Conservation (phyloP, 2,329 filamentous ascomycete species). For the Claviceps capensis region DNA sequence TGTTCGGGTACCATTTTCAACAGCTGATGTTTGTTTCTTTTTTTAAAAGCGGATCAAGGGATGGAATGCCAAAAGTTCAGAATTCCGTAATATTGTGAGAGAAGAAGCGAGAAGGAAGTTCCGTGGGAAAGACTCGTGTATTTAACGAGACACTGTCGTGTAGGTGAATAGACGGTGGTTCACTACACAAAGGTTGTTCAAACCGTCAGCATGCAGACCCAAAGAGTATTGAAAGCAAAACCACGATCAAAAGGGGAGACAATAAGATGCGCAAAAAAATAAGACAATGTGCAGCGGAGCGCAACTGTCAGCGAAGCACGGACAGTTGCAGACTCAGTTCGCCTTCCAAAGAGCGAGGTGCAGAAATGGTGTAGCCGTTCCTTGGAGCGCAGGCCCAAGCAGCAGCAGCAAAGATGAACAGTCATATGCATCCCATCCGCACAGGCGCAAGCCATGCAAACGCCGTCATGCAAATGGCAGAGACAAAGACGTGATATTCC, state of each 20-base stretch:
- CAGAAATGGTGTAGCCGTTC: constrained; percentile 4
- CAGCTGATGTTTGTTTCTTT: background rate
- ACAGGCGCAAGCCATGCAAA: background rate
- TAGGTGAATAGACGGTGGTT: background rate
- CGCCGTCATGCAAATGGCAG: background rate
- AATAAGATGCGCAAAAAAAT: background rate
- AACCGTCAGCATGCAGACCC: background rate
- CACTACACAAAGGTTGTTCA: background rate
- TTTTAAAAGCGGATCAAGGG: background rate
- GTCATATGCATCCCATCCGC: background rate
- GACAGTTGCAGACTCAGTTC: constrained; percentile 14
- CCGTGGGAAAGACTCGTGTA: background rate
- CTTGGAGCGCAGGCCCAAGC: background rate
- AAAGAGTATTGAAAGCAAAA: background rate
- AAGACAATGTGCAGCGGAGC: constrained; percentile 5
- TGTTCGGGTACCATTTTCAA: constrained; percentile 30
- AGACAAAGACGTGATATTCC: background rate
- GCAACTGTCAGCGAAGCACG: constrained; percentile 12
- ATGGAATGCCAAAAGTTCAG: background rate
- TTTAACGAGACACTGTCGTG: background rate
- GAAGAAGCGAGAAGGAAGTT: background rate
- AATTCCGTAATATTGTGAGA: background rate
- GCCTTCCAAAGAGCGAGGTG: constrained; percentile 7
- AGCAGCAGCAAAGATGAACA: background rate
- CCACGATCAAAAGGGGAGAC: background rate